These are phyloP conservation scores for Eucalyptus lansdowneana DNA, from an alignment of 345 rosid genomes.

Conservation along the genomic window DNA sequence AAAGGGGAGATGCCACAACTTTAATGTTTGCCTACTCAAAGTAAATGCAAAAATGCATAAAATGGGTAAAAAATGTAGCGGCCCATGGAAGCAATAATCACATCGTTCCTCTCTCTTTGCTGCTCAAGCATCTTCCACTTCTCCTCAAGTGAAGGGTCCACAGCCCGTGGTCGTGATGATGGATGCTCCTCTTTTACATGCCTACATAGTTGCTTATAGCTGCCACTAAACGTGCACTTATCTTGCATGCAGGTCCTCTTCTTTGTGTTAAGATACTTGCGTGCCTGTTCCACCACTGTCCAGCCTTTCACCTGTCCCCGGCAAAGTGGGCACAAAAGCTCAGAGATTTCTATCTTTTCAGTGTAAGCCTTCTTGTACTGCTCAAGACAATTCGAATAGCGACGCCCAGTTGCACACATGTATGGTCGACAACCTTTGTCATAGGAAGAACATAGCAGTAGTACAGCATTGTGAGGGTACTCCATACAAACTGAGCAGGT, in stretches of 20 bases:
- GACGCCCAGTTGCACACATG: constrained; percentile 85
- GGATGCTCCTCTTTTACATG: constrained; percentile 79
- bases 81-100: constrained; percentile 14
- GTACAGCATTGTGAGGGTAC: constrained; percentile 82
- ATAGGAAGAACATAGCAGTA: constrained; percentile 71
- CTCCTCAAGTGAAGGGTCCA: constrained; percentile 59
- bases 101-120: constrained; percentile 57
- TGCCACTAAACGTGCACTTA: constrained; percentile 50
- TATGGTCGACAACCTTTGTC: constrained; percentile 88
- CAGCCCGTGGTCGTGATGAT: constrained; percentile 56
- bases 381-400: constrained; percentile 76
- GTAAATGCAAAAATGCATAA: too few species aligned
- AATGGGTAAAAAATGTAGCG: too few species aligned
- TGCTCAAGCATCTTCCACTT: constrained; percentile 73
- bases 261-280: constrained; percentile 49
- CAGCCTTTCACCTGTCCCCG: constrained; percentile 92
- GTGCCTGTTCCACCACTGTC: constrained; percentile 76
- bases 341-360: constrained; percentile 35
- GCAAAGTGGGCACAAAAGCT: constrained; percentile 77
- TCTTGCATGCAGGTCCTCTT: constrained; percentile 80
- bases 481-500: constrained; percentile 72
- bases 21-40: too few species aligned
- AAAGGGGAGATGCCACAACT: too few species aligned
- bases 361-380: constrained; percentile 75
- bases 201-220: constrained; percentile 53